Conservation (phyloP, 169 alveolate genomes). For the Eimeria brunetti region DNA sequence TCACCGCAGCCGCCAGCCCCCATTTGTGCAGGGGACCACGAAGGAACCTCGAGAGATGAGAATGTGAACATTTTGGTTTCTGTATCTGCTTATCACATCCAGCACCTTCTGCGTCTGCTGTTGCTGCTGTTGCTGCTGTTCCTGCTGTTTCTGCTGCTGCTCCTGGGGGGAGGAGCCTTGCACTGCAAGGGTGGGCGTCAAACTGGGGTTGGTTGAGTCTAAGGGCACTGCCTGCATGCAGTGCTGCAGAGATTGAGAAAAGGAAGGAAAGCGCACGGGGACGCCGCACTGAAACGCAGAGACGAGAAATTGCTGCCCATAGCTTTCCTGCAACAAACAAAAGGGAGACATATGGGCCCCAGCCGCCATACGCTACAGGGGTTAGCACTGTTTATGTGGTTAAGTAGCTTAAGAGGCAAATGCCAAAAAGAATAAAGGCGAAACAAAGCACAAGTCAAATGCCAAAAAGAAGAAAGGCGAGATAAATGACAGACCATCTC, state of each 20-base stretch:
- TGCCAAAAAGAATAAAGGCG: too few relatives aligned
- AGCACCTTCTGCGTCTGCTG: conserved; percentile 49
- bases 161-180: background rate
- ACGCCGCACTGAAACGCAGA: conserved; percentile 60
- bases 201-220: conserved; percentile 1
- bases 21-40: conserved; percentile 45
- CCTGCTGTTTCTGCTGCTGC: conserved; percentile 61
- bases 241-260: background rate
- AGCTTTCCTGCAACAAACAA: conserved; percentile 45
- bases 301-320: conserved; percentile 55
- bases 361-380: too few relatives aligned
- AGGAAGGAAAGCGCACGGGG: conserved; percentile 7
- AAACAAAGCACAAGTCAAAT: too few relatives aligned
- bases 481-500: background rate
- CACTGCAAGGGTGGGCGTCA: background rate
- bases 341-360: background rate
- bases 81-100: conserved; percentile 36
- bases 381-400: too few relatives aligned
- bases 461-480: background rate
- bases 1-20: conserved; percentile 60
- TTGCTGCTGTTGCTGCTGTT: conserved; percentile 57
- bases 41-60: conserved; percentile 29
- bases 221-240: background rate
- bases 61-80: conserved; percentile 51
- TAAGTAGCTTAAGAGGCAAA: too few relatives aligned